These are phyloP conservation scores for Crepidotus variabilis DNA, from an alignment of 768 basidiomycete genomes.

Conservation along the genomic window DNA sequence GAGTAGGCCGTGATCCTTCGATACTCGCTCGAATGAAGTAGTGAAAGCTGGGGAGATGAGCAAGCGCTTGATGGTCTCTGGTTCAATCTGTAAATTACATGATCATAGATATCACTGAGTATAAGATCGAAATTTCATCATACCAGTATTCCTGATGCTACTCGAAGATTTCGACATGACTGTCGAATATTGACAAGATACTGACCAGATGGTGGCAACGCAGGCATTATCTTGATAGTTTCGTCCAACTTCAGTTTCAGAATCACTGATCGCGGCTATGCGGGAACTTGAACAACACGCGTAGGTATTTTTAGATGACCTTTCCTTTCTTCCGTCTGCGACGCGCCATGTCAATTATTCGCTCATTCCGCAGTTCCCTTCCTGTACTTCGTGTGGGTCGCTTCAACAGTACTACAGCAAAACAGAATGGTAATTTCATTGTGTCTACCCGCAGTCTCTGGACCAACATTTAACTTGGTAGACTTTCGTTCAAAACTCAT, in stretches of 20 bases:
- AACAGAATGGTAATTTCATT: background rate
- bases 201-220: conserved; percentile 42
- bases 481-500: conserved; percentile 53
- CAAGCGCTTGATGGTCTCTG: conserved; percentile 55
- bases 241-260: too few species aligned
- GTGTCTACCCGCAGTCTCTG: background rate
- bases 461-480: conserved; percentile 15
- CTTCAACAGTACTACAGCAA: background rate
- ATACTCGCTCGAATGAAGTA: conserved; percentile 57
- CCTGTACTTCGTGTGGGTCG: background rate
- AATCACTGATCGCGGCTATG: too few species aligned
- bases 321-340: background rate
- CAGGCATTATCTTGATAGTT: conserved; percentile 14
- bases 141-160: conserved; percentile 49
- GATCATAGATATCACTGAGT: background rate
- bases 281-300: too few species aligned
- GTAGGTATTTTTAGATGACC: background rate
- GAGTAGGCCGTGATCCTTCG: conserved; percentile 61
- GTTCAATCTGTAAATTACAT: conserved; percentile 53
- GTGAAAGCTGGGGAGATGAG: conserved; percentile 63
- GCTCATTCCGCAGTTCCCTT: background rate
- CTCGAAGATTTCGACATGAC: conserved; percentile 46
- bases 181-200: conserved; percentile 51
- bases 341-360: background rate
- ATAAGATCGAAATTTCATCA: conserved; percentile 19